A percentile compares a stretch with the other conserved stretches of the same genome.
phyloP scores from a whole-genome alignment of 2,329 filamentous ascomycete genomes.

The Nothopassalora personata region DNA sequence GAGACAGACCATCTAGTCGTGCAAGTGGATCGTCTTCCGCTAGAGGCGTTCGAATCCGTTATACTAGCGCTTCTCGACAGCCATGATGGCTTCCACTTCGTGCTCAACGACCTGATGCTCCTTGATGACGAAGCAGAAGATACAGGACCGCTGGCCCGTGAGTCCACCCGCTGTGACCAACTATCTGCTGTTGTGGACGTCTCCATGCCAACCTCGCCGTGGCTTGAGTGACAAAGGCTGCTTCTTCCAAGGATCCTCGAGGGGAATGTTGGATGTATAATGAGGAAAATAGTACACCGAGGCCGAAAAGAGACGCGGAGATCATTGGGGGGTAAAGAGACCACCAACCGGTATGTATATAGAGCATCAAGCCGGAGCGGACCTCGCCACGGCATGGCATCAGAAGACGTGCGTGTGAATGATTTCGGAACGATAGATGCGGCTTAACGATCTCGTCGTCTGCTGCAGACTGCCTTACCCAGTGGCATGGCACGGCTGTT shows the following conservation, averaged over 20 bases:
- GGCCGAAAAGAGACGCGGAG: not conserved
- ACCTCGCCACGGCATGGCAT: not conserved
- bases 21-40: not conserved
- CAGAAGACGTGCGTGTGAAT: not conserved
- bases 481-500: not conserved
- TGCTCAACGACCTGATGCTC: not conserved
- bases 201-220: not conserved
- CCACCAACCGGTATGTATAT: not conserved
- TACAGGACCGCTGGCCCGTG: not conserved
- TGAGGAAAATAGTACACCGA: not conserved
- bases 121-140: not conserved
- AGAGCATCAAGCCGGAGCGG: not conserved
- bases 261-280: too few relatives aligned
- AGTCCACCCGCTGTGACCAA: not conserved
- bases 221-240: too few relatives aligned
- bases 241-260: too few relatives aligned
- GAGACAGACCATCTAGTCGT: not conserved
- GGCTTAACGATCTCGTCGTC: not conserved
- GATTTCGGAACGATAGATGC: not conserved
- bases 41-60: not conserved
- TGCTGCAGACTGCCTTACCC: not conserved
- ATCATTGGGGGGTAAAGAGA: not conserved
- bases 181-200: not conserved
- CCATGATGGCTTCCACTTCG: constrained; percentile 5
- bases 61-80: not conserved